These are phyloP conservation scores for Mucor velutinosus DNA, from an alignment of 371 early-diverging fungal species.

Conservation along the genomic window DNA sequence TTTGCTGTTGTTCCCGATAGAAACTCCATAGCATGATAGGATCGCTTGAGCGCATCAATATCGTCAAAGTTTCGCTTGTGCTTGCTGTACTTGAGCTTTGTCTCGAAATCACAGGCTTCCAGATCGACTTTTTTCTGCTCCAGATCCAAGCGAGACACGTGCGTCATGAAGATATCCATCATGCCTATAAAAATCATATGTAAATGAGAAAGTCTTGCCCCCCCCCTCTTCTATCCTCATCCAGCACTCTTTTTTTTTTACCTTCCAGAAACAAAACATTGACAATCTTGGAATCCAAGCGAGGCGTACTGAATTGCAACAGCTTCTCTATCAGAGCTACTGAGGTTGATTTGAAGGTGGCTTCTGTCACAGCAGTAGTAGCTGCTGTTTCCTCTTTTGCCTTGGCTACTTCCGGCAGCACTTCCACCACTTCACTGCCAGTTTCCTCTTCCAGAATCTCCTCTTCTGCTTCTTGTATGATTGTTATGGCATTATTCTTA, in stretches of 20 bases:
- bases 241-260: too few relatives aligned
- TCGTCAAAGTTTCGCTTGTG: conserved; percentile 35
- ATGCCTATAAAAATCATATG: conserved; percentile 28
- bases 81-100: conserved; percentile 19
- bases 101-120: conserved; percentile 11
- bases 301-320: conserved; percentile 39
- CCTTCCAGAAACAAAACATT: conserved; percentile 50
- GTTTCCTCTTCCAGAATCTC: neutral
- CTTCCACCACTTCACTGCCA: neutral
- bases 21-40: conserved; percentile 55
- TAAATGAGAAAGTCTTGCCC: neutral
- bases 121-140: conserved; percentile 1
- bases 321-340: conserved; percentile 42
- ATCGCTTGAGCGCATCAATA: conserved; percentile 41
- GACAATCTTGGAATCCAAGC: conserved; percentile 46
- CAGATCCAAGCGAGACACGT: conserved; percentile 33
- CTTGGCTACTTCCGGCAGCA: conserved; percentile 7
- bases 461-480: conserved; percentile 3
- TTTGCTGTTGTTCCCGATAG: conserved; percentile 43
- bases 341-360: conserved; percentile 42
- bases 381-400: neutral
- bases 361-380: conserved; percentile 5
- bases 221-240: neutral
- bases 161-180: conserved; percentile 52
- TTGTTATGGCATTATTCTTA: neutral